Evolutionary conservation across 306 rosid species (phyloP).

Genomic region (Prunus davidiana): DNA sequence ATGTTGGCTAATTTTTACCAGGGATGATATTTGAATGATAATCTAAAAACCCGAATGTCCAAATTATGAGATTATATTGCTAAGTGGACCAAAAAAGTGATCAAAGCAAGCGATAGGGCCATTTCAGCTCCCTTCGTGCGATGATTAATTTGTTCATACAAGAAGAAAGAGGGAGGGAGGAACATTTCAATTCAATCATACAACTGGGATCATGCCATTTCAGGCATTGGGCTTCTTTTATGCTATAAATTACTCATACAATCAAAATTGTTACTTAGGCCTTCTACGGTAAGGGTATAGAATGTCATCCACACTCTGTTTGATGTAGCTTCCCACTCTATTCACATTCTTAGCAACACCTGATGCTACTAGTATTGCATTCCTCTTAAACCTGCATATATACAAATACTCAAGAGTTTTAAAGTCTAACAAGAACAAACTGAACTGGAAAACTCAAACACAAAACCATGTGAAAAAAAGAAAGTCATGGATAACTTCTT

Average conservation of each 20-base stretch:
- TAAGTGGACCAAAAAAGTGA: no score
- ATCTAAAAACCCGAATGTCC: no score
- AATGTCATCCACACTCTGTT: conserved; percentile 65
- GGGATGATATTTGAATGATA: no score
- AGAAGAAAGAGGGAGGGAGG: background rate
- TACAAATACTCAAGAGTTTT: conserved; percentile 5
- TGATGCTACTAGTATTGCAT: conserved; percentile 74
- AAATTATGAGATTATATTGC: no score
- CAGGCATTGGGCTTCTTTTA: background rate
- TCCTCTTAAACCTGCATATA: conserved; percentile 69
- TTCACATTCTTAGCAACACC: conserved; percentile 75
- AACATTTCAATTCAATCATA: background rate
- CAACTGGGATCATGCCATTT: conserved; percentile 15
- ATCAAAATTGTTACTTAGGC: conserved; percentile 45
- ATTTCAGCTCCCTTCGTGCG: background rate
- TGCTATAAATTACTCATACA: background rate
- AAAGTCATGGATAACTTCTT: background rate
- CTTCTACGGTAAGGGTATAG: conserved; percentile 64
- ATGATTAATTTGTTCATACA: background rate
- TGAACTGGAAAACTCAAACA: background rate
- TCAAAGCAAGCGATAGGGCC: no score
- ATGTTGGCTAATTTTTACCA: no score
- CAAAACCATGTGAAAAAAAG: background rate
- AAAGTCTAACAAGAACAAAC: background rate
- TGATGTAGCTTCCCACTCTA: conserved; percentile 58